A percentile compares a stretch with the other conserved stretches of the same genome.
These are phyloP conservation scores for Arxiozyma telluris DNA, from an alignment of 1,139 yeast genomes.

Conservation along the genomic window DNA sequence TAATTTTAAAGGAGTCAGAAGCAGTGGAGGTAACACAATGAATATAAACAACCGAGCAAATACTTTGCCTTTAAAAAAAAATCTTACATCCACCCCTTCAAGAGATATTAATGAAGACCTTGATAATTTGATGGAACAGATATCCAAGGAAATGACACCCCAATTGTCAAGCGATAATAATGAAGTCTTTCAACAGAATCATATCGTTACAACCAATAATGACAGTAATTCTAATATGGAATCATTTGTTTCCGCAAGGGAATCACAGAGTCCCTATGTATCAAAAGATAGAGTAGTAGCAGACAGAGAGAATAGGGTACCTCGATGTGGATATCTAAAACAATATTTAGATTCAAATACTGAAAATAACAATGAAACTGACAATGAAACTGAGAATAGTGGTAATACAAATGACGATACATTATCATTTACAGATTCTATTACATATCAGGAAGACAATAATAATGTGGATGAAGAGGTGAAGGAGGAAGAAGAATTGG, in stretches of 20 bases:
- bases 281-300: background rate
- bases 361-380: conserved; percentile 7
- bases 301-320: conserved; percentile 5
- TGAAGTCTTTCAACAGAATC: background rate
- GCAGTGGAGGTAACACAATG: background rate
- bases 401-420: conserved; percentile 9
- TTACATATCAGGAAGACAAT: conserved; percentile 3
- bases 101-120: conserved; percentile 22
- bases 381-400: background rate
- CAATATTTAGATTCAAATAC: conserved; percentile 8
- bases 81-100: conserved; percentile 6
- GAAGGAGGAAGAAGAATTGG: background rate
- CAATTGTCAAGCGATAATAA: conserved; percentile 3
- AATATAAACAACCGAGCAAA: background rate
- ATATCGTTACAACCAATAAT: background rate
- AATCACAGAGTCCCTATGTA: conserved; percentile 1
- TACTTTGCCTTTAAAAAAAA: conserved; percentile 2
- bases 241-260: conserved; percentile 1
- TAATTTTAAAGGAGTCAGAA: too few species aligned
- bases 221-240: background rate
- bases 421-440: conserved; percentile 17
- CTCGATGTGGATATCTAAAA: conserved; percentile 18
- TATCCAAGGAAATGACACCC: conserved; percentile 29
- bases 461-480: background rate
- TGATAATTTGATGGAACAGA: conserved; percentile 26